Base-by-base conservation (phyloP, 768 basidiomycete genomes). In the Lactarius psammicola region DNA sequence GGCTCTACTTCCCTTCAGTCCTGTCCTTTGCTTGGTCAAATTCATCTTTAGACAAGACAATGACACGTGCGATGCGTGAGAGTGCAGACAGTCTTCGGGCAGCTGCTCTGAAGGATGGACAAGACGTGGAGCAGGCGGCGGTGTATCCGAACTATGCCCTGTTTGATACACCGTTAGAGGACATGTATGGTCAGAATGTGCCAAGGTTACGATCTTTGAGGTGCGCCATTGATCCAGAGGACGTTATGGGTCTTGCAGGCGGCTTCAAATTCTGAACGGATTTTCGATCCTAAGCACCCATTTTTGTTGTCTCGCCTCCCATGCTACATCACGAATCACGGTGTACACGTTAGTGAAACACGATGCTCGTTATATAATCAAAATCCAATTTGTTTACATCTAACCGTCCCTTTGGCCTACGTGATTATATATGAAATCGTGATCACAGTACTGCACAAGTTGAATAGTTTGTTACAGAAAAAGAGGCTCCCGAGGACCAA, bases 301-400 rank as follows among this genome's bases (percentile, higher is more conserved):
- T 46, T n/a, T 46, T 23, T 42, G 42, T 20, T 40, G 2, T 2
- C 9, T 36, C 34, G 34, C 10, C n/a, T n/a, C n/a, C n/a, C n/a
- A 2, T 9, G 34, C 11, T 2, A 36, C 34, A 40, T 40, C 15
- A 15, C 38, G 17, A 15, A 40, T 17, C 15, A 6, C 40, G 18
- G 40, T 11, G 34, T 36, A 9, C 34, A n/a, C n/a, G n/a, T 36
- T 36, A 13, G 34, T 36, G 13, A 36, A 36, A 36, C 34, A 94
- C n/a, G n/a, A n/a, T n/a, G n/a, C n/a, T n/a, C n/a, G n/a, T n/a
- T n/a, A n/a, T n/a, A n/a, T n/a, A n/a, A n/a, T n/a, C n/a, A n/a
- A n/a, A n/a, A n/a, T n/a, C n/a, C n/a, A n/a, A n/a, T n/a, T n/a
- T n/a, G n/a, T n/a, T n/a, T n/a, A n/a, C n/a, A n/a, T n/a, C n/a